Conservation (phyloP, 2,329 filamentous ascomycete genomes). For the Cercospora sp. region DNA sequence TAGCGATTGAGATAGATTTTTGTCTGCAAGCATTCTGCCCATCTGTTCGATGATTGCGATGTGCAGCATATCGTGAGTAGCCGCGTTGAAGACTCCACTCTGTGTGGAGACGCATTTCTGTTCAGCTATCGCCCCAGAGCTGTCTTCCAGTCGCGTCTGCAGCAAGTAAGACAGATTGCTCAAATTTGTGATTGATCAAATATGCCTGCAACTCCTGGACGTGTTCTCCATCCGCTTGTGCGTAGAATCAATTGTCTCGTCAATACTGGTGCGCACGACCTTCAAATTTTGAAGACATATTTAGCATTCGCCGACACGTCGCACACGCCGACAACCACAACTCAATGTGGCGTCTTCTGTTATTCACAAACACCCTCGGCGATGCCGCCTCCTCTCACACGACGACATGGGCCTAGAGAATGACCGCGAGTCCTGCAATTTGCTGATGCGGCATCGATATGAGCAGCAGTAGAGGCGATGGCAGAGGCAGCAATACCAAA, state of each 20-base stretch:
- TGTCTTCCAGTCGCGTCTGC: not conserved
- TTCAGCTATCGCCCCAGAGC: too few species aligned
- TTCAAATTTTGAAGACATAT: not conserved
- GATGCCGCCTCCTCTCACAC: not conserved
- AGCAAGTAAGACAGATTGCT: not conserved
- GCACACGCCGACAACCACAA: not conserved
- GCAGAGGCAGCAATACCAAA: conserved; percentile 46
- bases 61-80: too few species aligned
- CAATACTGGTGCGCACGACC: not conserved
- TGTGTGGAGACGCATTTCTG: too few species aligned
- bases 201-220: not conserved
- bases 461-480: conserved; percentile 18
- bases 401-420: not conserved
- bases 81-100: too few species aligned
- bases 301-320: not conserved
- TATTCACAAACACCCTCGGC: not conserved
- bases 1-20: not conserved
- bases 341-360: not conserved
- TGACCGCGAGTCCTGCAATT: not conserved
- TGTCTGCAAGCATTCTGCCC: not conserved
- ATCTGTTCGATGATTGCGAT: not conserved
- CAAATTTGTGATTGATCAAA: not conserved
- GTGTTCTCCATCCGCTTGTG: not conserved
- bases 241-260: not conserved
- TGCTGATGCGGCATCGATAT: not conserved